Percentiles rank a stretch among this genome's conserved stretches.
Conservation (phyloP, 2,329 filamentous ascomycete species). For the Cercospora nicotianae region DNA sequence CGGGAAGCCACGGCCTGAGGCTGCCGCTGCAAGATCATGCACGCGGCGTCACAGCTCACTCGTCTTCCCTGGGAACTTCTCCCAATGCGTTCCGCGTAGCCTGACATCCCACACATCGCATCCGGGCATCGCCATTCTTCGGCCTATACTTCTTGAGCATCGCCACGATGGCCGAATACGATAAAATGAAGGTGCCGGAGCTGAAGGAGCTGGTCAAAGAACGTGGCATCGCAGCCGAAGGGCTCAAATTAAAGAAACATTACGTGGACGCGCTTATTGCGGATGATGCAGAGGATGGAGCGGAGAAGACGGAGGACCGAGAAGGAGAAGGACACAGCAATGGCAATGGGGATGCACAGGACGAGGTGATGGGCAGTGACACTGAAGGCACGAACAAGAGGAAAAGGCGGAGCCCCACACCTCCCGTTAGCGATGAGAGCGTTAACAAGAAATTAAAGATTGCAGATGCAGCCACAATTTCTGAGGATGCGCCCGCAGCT, state of each 20-base stretch:
- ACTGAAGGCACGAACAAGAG: conserved; percentile 33
- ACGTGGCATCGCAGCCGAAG: conserved; percentile 47
- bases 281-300: conserved; percentile 28
- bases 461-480: conserved; percentile 35
- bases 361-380: conserved; percentile 18
- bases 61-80: conserved; percentile 1
- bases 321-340: not conserved
- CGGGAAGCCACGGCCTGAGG: not conserved
- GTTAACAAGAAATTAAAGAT: conserved; percentile 48
- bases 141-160: not conserved
- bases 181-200: conserved; percentile 49
- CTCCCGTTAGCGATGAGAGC: conserved; percentile 33
- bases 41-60: conserved; percentile 2
- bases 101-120: not conserved
- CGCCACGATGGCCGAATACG: conserved; percentile 44
- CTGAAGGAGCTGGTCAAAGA: conserved; percentile 50
- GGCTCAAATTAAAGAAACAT: conserved; percentile 50
- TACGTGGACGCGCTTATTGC: conserved; percentile 49
- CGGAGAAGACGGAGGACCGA: conserved; percentile 10
- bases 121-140: conserved; percentile 1
- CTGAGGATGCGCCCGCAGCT: conserved; percentile 30
- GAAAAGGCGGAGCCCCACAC: conserved; percentile 36
- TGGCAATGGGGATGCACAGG: conserved; percentile 8
- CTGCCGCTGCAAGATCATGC: conserved; percentile 2
- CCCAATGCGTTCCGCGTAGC: not conserved